phyloP scores from a whole-genome alignment of 1,139 yeast species.

The Taiozyma sp. region DNA sequence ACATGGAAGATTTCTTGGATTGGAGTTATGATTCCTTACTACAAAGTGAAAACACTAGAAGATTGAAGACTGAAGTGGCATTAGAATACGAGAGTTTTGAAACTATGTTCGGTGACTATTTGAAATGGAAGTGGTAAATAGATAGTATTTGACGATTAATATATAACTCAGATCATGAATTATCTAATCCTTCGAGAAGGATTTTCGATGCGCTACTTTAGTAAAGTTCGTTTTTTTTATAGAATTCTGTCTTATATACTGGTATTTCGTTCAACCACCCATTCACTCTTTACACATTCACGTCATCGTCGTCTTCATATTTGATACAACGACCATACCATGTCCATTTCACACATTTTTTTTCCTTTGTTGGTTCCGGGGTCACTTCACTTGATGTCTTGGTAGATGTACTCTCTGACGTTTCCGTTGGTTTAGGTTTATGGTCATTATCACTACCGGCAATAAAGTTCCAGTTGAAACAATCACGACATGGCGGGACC shows the following conservation, averaged over 20 bases:
- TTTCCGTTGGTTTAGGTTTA: slow-evolving; percentile 13
- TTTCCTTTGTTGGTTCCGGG: slow-evolving; percentile 19
- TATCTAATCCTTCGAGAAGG: background rate
- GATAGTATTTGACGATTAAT: background rate
- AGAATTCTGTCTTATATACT: background rate
- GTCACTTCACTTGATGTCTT: slow-evolving; percentile 15
- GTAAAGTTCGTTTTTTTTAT: too few species aligned
- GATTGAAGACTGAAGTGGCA: slow-evolving; percentile 65
- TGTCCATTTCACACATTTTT: slow-evolving; percentile 20
- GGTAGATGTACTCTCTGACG: slow-evolving; percentile 8
- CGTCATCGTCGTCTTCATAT: slow-evolving; percentile 8
- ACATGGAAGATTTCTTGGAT: slow-evolving; percentile 90
- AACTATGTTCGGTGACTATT: slow-evolving; percentile 20
- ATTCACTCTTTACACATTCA: background rate
- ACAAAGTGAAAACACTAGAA: slow-evolving; percentile 69
- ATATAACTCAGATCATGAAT: background rate
- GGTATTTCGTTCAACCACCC: too few species aligned
- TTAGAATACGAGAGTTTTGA: slow-evolving; percentile 58
- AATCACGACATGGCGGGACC: slow-evolving; percentile 81
- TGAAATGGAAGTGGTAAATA: slow-evolving; percentile 22
- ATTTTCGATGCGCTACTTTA: too few species aligned
- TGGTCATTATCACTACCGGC: slow-evolving; percentile 35
- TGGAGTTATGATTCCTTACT: slow-evolving; percentile 78
- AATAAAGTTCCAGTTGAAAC: slow-evolving; percentile 86
- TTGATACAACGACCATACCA: slow-evolving; percentile 25